Base-by-base conservation (phyloP, 306 rosid genomes). In the Parietaria judaica region DNA sequence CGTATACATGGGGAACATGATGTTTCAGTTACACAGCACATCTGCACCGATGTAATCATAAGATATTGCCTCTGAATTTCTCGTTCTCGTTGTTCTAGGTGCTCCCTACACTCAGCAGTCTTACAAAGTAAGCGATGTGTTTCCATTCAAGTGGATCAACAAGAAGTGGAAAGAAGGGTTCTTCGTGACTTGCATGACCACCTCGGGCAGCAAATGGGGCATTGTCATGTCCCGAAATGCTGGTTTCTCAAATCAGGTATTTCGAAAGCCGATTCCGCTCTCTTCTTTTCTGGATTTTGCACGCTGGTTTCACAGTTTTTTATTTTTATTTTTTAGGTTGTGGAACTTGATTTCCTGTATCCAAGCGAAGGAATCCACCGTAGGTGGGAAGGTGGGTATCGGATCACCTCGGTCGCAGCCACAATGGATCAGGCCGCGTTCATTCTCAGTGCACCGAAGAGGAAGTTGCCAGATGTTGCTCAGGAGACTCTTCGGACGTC, bases 151-250 rank as follows among this genome's bases (percentile, higher is more conserved):
- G 64, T 76, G 81, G 81, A 76, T 76, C 52, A 72, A 72, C 54
- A 76, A 72, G 68, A 76, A 76, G 67, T 76, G 81, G 81, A 76
- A 76, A 72, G 81, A 76, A 61, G 81, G 77, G 51, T 76, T 76
- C 60, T 76, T 55, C 16, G 81, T 76, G 14, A 76, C 81, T 23
- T 76, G 77, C 74, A 76, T 76, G 81, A 71, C 81, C 58, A 67
- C 81, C 6, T 64, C 77, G 10, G 81, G 74, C 51, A 71, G 65
- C 68, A 76, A 70, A 72, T 76, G 81, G 81, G 81, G 81, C 36
- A 60, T 76, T 23, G 81, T 76, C 45, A 72, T 76, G 81, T 76
- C 81, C 53, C 66, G 77, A 16, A 76, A 76, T 54, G 70, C 81
- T 37, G 77, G 81, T 53, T 76, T 63, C 64, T 64, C 74, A 36